Evolutionary conservation across 2,329 filamentous ascomycete species (phyloP), one percentile per base, ranked within the genome.

Genomic region (Neobulgaria alba): DNA sequence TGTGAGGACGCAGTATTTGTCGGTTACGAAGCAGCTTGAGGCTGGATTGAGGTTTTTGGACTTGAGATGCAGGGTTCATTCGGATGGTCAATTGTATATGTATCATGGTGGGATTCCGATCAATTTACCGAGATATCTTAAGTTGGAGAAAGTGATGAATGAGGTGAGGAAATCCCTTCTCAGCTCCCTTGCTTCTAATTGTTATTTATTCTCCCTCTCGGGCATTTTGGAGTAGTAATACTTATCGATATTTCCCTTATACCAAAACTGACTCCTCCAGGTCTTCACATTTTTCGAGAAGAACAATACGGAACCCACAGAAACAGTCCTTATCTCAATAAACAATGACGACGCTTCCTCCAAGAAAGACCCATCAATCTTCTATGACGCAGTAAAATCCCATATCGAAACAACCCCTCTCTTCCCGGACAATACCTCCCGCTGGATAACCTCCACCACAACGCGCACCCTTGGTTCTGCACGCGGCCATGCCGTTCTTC

Each of bases 11-110:
- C 82, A 86, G 61, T 73, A 77, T 29, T 74, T 82, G 14, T 68
- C 71, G 20, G 69, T 80, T 0, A 60, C 63, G 33, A 72, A 75
- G 45, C 82, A 86, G 57, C 68, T 86, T n/a, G 66, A 72, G 15
- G 78, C 85, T 48, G 82, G 82, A 2, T 72, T 85, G 32, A 77
- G 82, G 26, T 85, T 85, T 65, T 73, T 86, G 48, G 82, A 86
- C 55, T 72, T 85, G 42, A 71, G 81, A 8, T 73, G 82, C 71
- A 75, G 9, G 44, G 60, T 58, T 2, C 66, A 70, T 16, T 66
- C 67, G 31, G 71, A 70, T 36, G 75, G 79, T 50, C 66, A 69
- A 20, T 68, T 86, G 1, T 69, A 73, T 49, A 75, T 85, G 36
- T 82, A 85, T 15, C 82, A 86, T 60, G 76, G 79, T 46, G 77